Percentiles rank a stretch among this genome's conserved stretches.
Conservation (phyloP, 306 rosid species). For the Abrus precatorius region DNA sequence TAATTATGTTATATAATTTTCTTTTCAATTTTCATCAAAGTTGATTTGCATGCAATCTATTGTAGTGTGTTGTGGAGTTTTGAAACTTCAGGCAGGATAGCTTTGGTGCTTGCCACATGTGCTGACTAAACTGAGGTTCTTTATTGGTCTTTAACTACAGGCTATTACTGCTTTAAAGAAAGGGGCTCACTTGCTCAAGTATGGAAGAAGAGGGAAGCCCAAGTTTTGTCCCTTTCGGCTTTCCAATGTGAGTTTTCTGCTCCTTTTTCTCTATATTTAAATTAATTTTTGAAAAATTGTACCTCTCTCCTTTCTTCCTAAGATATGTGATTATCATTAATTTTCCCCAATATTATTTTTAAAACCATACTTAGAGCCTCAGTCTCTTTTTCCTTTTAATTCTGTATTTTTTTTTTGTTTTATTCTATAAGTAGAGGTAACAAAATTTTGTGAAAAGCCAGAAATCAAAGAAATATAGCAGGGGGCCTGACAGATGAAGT, state of each 20-base stretch:
- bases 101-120: background rate
- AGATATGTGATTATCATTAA: conserved; percentile 14
- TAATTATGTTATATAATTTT: conserved; percentile 9
- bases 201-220: conserved; percentile 99
- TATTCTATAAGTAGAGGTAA: conserved; percentile 21
- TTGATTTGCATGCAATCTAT: conserved; percentile 36
- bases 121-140: conserved; percentile 42
- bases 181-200: conserved; percentile 95
- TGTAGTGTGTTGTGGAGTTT: conserved; percentile 13
- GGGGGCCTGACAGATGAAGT: conserved; percentile 9
- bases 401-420: conserved; percentile 33
- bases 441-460: conserved; percentile 33
- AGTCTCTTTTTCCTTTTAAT: background rate
- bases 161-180: conserved; percentile 98
- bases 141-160: conserved; percentile 61
- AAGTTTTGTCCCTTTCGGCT: conserved; percentile 96
- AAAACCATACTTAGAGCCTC: conserved; percentile 33
- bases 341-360: conserved; percentile 14
- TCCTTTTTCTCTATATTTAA: conserved; percentile 33
- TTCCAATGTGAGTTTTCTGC: conserved; percentile 80
- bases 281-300: conserved; percentile 20
- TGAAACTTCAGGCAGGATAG: conserved; percentile 10
- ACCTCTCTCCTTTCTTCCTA: background rate
- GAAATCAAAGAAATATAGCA: background rate
- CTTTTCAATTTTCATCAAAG: conserved; percentile 17